Percentiles rank a stretch among this genome's conserved stretches.
phyloP scores from a whole-genome alignment of 1,284 basidiomycete species.

The Thelephora terrestris region DNA sequence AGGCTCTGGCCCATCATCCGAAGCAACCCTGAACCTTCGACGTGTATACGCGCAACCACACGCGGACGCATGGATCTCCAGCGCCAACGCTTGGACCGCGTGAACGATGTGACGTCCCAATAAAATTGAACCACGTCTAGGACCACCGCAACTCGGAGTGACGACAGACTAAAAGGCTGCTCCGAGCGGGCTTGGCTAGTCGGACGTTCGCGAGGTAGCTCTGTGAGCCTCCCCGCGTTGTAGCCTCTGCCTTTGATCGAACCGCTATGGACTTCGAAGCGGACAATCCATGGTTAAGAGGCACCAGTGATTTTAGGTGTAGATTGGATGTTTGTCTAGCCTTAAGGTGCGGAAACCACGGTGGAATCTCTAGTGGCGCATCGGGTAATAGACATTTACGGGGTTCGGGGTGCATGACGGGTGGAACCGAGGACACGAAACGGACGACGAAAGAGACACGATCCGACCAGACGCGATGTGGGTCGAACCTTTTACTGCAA shows the following conservation, averaged over 20 bases:
- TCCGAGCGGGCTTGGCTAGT: constrained; percentile 24
- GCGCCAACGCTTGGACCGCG: constrained; percentile 25
- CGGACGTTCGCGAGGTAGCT: constrained; percentile 5
- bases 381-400: constrained; percentile 30
- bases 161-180: constrained; percentile 13
- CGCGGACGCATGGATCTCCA: constrained; percentile 23
- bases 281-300: constrained; percentile 24
- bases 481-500: constrained; percentile 39
- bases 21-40: constrained; percentile 20
- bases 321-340: constrained; percentile 31
- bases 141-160: constrained; percentile 22
- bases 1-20: constrained; percentile 6
- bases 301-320: constrained; percentile 4
- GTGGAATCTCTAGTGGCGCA: constrained; percentile 24
- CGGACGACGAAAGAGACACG: constrained; percentile 5
- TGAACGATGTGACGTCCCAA: constrained; percentile 19
- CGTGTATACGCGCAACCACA: constrained; percentile 34
- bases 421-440: constrained; percentile 16
- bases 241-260: constrained; percentile 35
- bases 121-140: constrained; percentile 30
- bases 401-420: constrained; percentile 12
- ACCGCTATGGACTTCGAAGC: constrained; percentile 19
- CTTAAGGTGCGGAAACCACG: constrained; percentile 32
- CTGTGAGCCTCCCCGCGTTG: constrained; percentile 13
- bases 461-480: too few species aligned